Evolutionary conservation across 805 yeast species (phyloP).

Genomic region (Metschnikowia vanudenii): DNA sequence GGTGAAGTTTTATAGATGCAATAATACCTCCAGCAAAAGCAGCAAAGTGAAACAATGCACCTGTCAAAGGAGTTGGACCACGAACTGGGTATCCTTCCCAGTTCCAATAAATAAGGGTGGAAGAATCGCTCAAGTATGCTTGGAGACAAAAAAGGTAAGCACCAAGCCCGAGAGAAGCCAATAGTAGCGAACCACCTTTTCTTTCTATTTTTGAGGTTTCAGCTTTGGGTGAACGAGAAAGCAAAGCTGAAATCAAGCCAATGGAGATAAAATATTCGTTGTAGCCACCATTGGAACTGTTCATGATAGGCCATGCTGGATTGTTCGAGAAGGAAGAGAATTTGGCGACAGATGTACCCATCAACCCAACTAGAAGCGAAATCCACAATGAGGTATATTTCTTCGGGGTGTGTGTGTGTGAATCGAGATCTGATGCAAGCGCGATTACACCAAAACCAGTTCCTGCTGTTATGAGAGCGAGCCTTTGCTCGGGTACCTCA

Average conservation of each 20-base stretch:
- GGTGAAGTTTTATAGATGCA: slow-evolving; percentile 26
- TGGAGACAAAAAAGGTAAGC: slow-evolving; percentile 68
- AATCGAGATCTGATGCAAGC: slow-evolving; percentile 52
- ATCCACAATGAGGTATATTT: slow-evolving; percentile 47
- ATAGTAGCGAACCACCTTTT: slow-evolving; percentile 45
- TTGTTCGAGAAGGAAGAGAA: slow-evolving; percentile 79
- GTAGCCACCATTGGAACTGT: slow-evolving; percentile 80
- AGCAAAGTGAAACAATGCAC: slow-evolving; percentile 65
- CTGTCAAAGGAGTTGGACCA: slow-evolving; percentile 87
- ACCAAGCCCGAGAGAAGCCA: slow-evolving; percentile 71
- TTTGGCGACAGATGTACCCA: slow-evolving; percentile 71
- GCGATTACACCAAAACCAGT: slow-evolving; percentile 60
- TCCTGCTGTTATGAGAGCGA: slow-evolving; percentile 66
- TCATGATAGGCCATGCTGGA: slow-evolving; percentile 96
- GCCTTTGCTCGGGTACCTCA: slow-evolving; percentile 65
- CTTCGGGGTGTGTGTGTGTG: slow-evolving; percentile 28
- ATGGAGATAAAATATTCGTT: slow-evolving; percentile 65
- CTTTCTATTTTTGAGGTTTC: slow-evolving; percentile 3
- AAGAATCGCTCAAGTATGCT: slow-evolving; percentile 77
- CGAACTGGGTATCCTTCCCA: slow-evolving; percentile 92
- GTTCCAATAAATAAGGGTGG: slow-evolving; percentile 88
- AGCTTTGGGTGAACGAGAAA: slow-evolving; percentile 45
- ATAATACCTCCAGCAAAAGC: slow-evolving; percentile 56
- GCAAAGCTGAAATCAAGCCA: slow-evolving; percentile 63
- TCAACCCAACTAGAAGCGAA: slow-evolving; percentile 68